These are phyloP conservation scores for Remersonia thermophila DNA, from an alignment of 2,329 filamentous ascomycete species.

Conservation along the genomic window DNA sequence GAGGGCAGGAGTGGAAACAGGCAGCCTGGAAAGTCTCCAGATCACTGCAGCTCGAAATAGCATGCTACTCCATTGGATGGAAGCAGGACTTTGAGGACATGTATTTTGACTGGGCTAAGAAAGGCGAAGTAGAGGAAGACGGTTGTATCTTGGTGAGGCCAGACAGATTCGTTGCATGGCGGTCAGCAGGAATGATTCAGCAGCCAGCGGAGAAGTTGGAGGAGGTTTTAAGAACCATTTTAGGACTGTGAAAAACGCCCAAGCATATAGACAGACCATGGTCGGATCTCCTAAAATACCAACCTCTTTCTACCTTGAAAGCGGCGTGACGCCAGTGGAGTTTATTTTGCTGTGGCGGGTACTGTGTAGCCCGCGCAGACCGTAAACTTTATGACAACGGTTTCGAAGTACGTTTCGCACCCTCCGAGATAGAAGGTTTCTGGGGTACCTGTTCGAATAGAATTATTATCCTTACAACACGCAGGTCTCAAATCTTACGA, in stretches of 20 bases:
- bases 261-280: too few species aligned
- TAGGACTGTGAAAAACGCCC: constrained; percentile 9
- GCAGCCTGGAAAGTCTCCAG: constrained; percentile 31
- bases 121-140: constrained; percentile 42
- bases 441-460: too few species aligned
- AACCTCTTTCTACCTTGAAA: too few species aligned
- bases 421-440: too few species aligned
- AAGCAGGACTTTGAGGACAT: constrained; percentile 48
- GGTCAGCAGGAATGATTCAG: constrained; percentile 13
- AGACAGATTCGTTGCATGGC: constrained; percentile 47
- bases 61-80: constrained; percentile 41
- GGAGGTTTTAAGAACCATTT: constrained; percentile 14
- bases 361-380: too few species aligned
- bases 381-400: too few species aligned
- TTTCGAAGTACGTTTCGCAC: too few species aligned
- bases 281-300: too few species aligned
- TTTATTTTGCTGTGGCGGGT: too few species aligned
- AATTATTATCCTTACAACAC: too few species aligned
- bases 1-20: constrained; percentile 40
- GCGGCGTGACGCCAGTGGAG: too few species aligned
- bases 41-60: constrained; percentile 33
- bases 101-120: constrained; percentile 46
- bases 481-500: too few species aligned
- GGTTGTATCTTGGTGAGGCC: constrained; percentile 47
- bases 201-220: constrained; percentile 13